phyloP scores from a whole-genome alignment of 306 rosid species.

The Lablab purpureus region DNA sequence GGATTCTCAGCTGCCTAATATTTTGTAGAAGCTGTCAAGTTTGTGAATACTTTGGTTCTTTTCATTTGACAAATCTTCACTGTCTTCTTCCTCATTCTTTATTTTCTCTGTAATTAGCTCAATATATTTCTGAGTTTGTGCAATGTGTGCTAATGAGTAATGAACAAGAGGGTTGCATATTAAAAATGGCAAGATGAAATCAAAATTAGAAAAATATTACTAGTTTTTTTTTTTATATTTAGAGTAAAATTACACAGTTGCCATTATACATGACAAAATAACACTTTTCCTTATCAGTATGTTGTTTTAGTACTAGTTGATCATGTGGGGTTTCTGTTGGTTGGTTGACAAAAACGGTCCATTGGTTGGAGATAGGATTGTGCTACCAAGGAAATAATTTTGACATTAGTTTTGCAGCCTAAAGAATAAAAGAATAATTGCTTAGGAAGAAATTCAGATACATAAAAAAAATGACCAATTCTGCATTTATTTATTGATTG shows the following conservation, averaged over 20 bases:
- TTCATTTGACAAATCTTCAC: conserved; percentile 44
- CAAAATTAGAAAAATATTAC: conserved; percentile 24
- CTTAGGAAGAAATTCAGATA: too few relatives aligned
- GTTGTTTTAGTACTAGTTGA: neutral
- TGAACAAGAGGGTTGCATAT: conserved; percentile 32
- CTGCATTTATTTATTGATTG: too few relatives aligned
- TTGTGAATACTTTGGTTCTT: conserved; percentile 67
- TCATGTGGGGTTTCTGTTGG: conserved; percentile 3
- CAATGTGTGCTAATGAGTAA: conserved; percentile 43
- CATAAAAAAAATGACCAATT: too few relatives aligned
- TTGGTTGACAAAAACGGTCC: neutral
- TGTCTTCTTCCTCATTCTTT: conserved; percentile 54
- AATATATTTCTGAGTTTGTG: conserved; percentile 45
- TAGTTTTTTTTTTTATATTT: neutral
- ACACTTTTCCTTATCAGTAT: neutral
- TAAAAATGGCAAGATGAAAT: conserved; percentile 39
- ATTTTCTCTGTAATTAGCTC: conserved; percentile 58
- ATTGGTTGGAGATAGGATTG: neutral
- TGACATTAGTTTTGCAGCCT: neutral
- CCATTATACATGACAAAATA: neutral
- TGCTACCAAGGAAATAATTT: neutral
- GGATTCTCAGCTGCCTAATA: conserved; percentile 90
- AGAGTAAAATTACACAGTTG: conserved; percentile 13
- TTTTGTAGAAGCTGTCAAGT: conserved; percentile 72
- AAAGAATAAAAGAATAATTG: neutral